Evolutionary conservation across 805 yeast species (phyloP).

Genomic region (Kazachstania africana): DNA sequence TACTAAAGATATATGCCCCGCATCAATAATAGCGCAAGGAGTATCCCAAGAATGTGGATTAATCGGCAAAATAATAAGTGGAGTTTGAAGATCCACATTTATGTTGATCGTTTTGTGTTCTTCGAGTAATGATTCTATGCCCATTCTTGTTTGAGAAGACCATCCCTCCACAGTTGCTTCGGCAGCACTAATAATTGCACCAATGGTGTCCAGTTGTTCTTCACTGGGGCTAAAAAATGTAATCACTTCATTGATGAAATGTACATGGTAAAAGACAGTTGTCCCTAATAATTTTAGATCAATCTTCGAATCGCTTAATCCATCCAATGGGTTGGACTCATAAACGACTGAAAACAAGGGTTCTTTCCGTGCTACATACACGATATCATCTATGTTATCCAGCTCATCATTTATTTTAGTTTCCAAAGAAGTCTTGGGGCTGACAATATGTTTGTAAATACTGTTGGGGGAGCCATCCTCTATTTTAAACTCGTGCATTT

Average conservation of each 20-base stretch:
- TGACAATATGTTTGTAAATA: constrained; percentile 76
- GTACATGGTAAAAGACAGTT: constrained; percentile 83
- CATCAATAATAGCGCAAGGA: constrained; percentile 86
- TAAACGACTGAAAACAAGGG: constrained; percentile 76
- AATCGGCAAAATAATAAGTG: constrained; percentile 75
- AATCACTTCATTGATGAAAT: constrained; percentile 62
- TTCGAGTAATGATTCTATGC: constrained; percentile 84
- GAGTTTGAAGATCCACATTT: constrained; percentile 86
- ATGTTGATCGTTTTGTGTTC: constrained; percentile 87
- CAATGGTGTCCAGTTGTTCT: constrained; percentile 75
- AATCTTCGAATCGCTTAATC: constrained; percentile 68
- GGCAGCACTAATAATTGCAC: constrained; percentile 87
- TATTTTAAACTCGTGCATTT: constrained; percentile 68
- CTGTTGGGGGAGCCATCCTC: constrained; percentile 78
- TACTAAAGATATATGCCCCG: constrained; percentile 80
- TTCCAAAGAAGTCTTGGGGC: constrained; percentile 51
- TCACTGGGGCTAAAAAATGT: constrained; percentile 80
- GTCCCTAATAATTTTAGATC: constrained; percentile 69
- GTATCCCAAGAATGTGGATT: constrained; percentile 70
- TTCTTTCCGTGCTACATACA: constrained; percentile 1
- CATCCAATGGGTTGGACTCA: constrained; percentile 81
- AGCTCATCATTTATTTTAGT: constrained; percentile 17
- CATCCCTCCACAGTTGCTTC: constrained; percentile 89
- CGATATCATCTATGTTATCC: constrained; percentile 12
- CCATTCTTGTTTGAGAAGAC: constrained; percentile 80